A percentile compares a stretch with the other conserved stretches of the same genome.
phyloP scores from a whole-genome alignment of 768 basidiomycete genomes.

The Plicaturopsis crispa region DNA sequence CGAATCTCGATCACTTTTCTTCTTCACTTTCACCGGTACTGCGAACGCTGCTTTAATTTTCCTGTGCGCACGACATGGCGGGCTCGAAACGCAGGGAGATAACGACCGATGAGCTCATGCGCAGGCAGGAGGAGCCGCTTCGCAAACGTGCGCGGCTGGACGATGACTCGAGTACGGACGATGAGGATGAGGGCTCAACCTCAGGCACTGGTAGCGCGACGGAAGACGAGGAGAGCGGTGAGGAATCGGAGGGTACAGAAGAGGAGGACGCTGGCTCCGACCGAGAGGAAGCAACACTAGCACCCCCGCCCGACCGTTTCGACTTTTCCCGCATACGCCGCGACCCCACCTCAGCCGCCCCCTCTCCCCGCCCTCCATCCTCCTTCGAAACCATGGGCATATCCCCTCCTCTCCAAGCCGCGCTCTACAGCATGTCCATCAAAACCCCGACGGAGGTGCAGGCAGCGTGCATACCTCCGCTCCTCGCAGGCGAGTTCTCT shows the following conservation, averaged over 20 bases:
- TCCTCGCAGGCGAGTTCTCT: conserved; percentile 65
- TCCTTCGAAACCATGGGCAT: conserved; percentile 57
- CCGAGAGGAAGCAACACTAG: neutral
- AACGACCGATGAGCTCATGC: conserved; percentile 28
- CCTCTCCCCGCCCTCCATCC: conserved; percentile 8
- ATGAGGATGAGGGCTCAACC: conserved; percentile 10
- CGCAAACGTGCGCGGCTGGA: neutral
- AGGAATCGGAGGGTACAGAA: neutral
- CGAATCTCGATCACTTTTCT: too few species aligned
- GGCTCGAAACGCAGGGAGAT: conserved; percentile 19
- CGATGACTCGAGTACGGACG: conserved; percentile 14
- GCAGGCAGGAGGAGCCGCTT: conserved; percentile 21
- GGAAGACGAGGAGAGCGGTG: neutral
- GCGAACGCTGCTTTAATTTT: too few species aligned
- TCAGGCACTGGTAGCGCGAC: conserved; percentile 5
- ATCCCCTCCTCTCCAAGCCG: conserved; percentile 47
- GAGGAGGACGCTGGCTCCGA: conserved; percentile 8
- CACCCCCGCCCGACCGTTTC: conserved; percentile 7
- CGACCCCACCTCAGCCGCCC: conserved; percentile 5
- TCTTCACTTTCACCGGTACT: too few species aligned
- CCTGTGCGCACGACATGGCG: conserved; percentile 15
- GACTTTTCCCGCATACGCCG: conserved; percentile 14
- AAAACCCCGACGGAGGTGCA: conserved; percentile 82
- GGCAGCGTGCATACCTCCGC: conserved; percentile 79
- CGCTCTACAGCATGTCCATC: conserved; percentile 81